Base-by-base conservation (phyloP, 2,329 filamentous ascomycete species). In the Aspergillus felis region DNA sequence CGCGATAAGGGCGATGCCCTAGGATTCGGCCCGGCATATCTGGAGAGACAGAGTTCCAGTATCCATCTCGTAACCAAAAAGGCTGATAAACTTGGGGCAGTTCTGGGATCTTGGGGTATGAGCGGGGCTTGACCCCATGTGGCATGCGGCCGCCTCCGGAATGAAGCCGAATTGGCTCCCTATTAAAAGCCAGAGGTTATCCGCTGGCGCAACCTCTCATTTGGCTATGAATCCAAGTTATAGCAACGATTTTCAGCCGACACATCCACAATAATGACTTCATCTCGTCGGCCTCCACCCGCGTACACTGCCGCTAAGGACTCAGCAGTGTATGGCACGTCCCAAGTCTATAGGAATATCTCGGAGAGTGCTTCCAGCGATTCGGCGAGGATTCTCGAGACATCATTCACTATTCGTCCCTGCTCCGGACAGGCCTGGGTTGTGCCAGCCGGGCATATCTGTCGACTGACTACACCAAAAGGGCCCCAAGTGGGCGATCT, bases 401-500 rank as follows among this genome's bases (percentile, higher is more conserved):
- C 73, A 14, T 72, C 83, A 6, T 88, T 89, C 62, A 83, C 82
- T 1, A 78, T 94, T 28, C 87, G 89, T 0, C 89, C 91, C 29
- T 85, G 90, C 35, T 90, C 87, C 2, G 91, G 88, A 1, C 80
- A 80, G 58, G 89, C 90, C 1, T 94, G 88, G 87, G 79, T 82
- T 50, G 89, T 88, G 0, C 82, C 84, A 0, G 84, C 84, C 1
- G 88, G 89, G 3, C 82, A 82, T 51, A 82, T 94, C 56, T 84
- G 90, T 59, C 84, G 86, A 14, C 86, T 95, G 60, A 88, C 85
- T 57, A 93, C 90, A 0, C 89, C 89, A 0, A 78, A 87, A 55
- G 91, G 91, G 0, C 85, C 91, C 0, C 91, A 95, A 75, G 90
- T 95, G 51, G 89, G 90, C 54, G 91, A 94, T 66, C 77, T 94